Conservation (phyloP, 805 yeast genomes). For the Kazachstania kunashirensis region DNA sequence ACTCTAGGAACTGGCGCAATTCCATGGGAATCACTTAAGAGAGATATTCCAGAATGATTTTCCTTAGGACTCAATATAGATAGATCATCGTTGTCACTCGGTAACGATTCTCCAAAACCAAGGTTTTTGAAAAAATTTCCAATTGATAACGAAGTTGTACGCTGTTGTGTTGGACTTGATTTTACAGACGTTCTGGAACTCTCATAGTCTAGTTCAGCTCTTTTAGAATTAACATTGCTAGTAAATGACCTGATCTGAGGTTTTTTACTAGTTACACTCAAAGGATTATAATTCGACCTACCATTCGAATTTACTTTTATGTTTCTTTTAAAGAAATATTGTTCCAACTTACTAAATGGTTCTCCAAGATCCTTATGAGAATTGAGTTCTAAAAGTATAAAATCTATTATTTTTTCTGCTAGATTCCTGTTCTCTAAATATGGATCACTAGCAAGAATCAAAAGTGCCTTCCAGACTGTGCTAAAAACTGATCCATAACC, state of each 20-base stretch:
- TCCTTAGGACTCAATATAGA: conserved; percentile 21
- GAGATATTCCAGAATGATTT: conserved; percentile 17
- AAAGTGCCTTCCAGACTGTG: conserved; percentile 77
- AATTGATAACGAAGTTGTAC: conserved; percentile 14
- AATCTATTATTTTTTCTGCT: conserved; percentile 70
- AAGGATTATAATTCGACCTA: conserved; percentile 3
- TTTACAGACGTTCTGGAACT: neutral
- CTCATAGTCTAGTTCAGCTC: neutral
- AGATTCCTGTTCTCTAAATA: conserved; percentile 65
- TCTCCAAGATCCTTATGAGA: conserved; percentile 49
- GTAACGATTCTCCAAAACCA: conserved; percentile 14
- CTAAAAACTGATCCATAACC: conserved; percentile 83
- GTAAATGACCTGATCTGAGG: conserved; percentile 10
- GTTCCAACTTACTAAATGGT: conserved; percentile 57
- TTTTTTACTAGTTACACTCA: conserved; percentile 1
- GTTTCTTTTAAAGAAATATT: conserved; percentile 44
- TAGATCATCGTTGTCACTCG: conserved; percentile 6
- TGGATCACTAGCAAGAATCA: conserved; percentile 80
- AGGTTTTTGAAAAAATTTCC: conserved; percentile 24
- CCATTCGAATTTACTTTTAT: conserved; percentile 11
- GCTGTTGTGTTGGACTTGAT: neutral
- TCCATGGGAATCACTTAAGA: conserved; percentile 29
- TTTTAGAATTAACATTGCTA: conserved; percentile 3
- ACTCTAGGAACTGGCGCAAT: conserved; percentile 46
- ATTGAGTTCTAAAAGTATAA: conserved; percentile 48